A percentile compares a stretch with the other conserved stretches of the same genome.
phyloP scores from a whole-genome alignment of 345 rosid genomes.

The Pseudoturritis turrita region DNA sequence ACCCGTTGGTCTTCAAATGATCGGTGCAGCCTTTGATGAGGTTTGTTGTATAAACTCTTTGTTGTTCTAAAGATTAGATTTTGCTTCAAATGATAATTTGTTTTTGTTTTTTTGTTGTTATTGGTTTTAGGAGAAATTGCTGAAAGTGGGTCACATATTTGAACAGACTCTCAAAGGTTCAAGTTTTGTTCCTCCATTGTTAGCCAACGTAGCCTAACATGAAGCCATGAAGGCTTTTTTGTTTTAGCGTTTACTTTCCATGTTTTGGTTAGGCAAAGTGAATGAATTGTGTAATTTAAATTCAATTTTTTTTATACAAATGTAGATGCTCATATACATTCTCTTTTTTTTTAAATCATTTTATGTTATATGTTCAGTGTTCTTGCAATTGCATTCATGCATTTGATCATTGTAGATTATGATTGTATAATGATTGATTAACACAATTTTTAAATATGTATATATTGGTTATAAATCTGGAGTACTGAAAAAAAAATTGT shows the following conservation, averaged over 20 bases:
- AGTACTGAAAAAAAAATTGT: neutral
- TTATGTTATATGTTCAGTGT: neutral
- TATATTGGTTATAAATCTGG: neutral
- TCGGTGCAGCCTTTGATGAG: slow-evolving; percentile 89
- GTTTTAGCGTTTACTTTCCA: neutral
- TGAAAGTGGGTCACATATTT: slow-evolving; percentile 76
- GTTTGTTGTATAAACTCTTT: slow-evolving; percentile 27
- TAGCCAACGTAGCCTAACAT: slow-evolving; percentile 20
- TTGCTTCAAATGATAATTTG: neutral
- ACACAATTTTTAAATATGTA: too few relatives aligned
- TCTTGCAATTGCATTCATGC: neutral
- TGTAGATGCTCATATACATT: slow-evolving; percentile 9
- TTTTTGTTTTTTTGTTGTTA: neutral
- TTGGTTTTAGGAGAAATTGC: slow-evolving; percentile 57
- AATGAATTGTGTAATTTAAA: slow-evolving; percentile 9
- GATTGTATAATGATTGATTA: too few relatives aligned
- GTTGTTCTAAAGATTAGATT: neutral
- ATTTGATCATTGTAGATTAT: too few relatives aligned
- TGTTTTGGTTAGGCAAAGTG: neutral
- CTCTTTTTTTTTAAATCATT: neutral
- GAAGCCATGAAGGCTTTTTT: neutral
- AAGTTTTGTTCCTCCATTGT: slow-evolving; percentile 68
- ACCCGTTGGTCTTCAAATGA: slow-evolving; percentile 96
- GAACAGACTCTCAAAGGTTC: slow-evolving; percentile 76
- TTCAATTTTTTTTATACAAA: neutral